phyloP scores from a whole-genome alignment of 164 flowering plant genomes.

The Piper betle region DNA sequence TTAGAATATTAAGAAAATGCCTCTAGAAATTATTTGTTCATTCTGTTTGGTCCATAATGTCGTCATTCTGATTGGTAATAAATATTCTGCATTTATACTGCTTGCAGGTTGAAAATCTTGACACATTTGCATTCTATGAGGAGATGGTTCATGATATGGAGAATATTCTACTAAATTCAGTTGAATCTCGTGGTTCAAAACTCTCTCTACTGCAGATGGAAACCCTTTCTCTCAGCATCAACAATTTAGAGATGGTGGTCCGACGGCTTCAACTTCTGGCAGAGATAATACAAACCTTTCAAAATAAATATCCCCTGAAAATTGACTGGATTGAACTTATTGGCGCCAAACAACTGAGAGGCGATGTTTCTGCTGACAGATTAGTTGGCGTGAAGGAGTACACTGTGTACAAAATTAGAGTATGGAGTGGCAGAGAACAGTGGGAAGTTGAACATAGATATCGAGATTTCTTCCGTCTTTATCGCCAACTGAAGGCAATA shows the following conservation, averaged over 20 bases:
- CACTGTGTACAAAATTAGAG: slow-evolving; percentile 67
- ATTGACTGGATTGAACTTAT: slow-evolving; percentile 80
- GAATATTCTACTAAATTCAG: slow-evolving; percentile 70
- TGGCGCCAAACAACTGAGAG: slow-evolving; percentile 77
- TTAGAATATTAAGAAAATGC: too few species aligned
- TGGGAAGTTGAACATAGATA: slow-evolving; percentile 95
- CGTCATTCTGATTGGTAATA: not conserved
- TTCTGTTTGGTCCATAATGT: not conserved
- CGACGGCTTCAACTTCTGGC: slow-evolving; percentile 81
- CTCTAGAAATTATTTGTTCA: not conserved
- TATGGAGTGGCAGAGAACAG: slow-evolving; percentile 57
- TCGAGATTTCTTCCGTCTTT: slow-evolving; percentile 77
- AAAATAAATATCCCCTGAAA: slow-evolving; percentile 18
- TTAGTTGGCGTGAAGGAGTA: slow-evolving; percentile 92
- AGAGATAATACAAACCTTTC: slow-evolving; percentile 23
- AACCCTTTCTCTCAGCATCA: slow-evolving; percentile 24
- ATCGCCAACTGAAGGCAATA: slow-evolving; percentile 45
- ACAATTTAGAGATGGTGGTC: slow-evolving; percentile 68
- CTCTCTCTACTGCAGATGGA: slow-evolving; percentile 19
- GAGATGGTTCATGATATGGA: slow-evolving; percentile 93
- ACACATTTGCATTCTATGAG: slow-evolving; percentile 42
- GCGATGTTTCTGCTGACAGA: slow-evolving; percentile 89
- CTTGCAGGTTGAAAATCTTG: slow-evolving; percentile 39
- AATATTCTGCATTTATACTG: not conserved
- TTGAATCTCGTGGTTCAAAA: slow-evolving; percentile 37